Percentiles rank a stretch among this genome's conserved stretches.
Conservation (phyloP, 495 filamentous ascomycete species). For the Beverwykella pulmonaria region DNA sequence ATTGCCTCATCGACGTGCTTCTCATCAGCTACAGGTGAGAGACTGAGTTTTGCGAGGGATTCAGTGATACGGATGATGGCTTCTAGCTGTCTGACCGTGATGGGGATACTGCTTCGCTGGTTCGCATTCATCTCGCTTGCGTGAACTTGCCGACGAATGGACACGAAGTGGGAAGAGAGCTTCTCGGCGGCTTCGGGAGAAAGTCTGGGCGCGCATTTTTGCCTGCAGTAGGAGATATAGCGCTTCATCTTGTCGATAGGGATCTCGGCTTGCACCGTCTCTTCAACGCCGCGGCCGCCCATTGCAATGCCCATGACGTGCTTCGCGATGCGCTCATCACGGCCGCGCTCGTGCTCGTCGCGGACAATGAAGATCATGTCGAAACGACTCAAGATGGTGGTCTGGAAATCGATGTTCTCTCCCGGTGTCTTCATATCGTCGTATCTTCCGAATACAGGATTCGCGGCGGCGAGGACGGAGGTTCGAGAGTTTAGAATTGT, state of each 20-base stretch:
- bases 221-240: slow-evolving; percentile 97
- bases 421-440: slow-evolving; percentile 97
- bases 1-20: slow-evolving; percentile 97
- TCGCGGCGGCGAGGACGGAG: slow-evolving; percentile 92
- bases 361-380: slow-evolving; percentile 99
- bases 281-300: slow-evolving; percentile 82
- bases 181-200: slow-evolving; percentile 93
- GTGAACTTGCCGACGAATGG: slow-evolving; percentile 93
- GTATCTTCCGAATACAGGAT: slow-evolving; percentile 96
- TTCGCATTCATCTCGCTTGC: slow-evolving; percentile 84
- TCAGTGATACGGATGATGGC: slow-evolving; percentile 97
- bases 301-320: slow-evolving; percentile 99
- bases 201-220: slow-evolving; percentile 89
- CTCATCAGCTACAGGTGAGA: slow-evolving; percentile 84
- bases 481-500: slow-evolving; percentile 97
- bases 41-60: slow-evolving; percentile 85
- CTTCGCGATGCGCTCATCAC: slow-evolving; percentile 91
- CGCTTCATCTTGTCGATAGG: slow-evolving; percentile 96
- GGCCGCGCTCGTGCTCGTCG: slow-evolving; percentile 85
- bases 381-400: slow-evolving; percentile 96
- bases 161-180: slow-evolving; percentile 95
- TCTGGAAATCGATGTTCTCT: slow-evolving; percentile 99
- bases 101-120: slow-evolving; percentile 87
- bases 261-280: slow-evolving; percentile 81
- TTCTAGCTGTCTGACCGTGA: slow-evolving; percentile 96